Base-by-base conservation (phyloP, 179 eudicot genomes). In the Silene noctiflora region DNA sequence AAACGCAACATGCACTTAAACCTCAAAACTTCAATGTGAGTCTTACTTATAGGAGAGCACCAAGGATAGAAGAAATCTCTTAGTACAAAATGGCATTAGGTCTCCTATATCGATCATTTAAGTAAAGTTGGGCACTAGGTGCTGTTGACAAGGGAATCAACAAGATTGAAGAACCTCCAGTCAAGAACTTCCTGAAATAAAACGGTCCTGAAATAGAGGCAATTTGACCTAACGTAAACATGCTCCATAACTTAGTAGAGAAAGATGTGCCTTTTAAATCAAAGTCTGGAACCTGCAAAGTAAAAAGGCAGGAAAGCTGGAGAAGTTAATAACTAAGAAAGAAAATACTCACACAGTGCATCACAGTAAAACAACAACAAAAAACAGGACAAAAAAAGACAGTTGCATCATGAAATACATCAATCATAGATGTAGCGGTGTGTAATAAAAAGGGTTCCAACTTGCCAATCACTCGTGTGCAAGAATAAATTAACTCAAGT, bases 161-260 rank as follows among this genome's bases (percentile, higher is more conserved):
- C 96, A 81, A 86, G 88, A 85, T 77, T 82, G 85, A 89, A 83
- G 91, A 87, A 90, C 86, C 94, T 90, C 99, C 98, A 90, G 79
- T 91, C 96, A 77, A 91, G 91, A 84, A 89, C 91, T 90, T 93
- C 81, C 81, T 81, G 89, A 86, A 90, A 84, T 69, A 95, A 85
- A 81, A 88, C 84, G 79, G 74, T 83, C 84, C 78, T 85, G 66
- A 81, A 78, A 73, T 75, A 79, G 87, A 81, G 83, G 89, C 80
- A 84, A 80, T 86, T 84, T 84, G 97, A 84, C 90, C 83, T 75
- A 78, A 80, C 82, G 92, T 73, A 85, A 78, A 83, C 84, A 87
- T 87, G 88, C 84, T 89, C 99, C 99, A 95, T 95, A 85, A 78
- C 88, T 87, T 79, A 80, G 77, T 76, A 73, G 71, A 75, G 71